Conservation (phyloP, 306 rosid genomes). For the Clitoria ternatea region DNA sequence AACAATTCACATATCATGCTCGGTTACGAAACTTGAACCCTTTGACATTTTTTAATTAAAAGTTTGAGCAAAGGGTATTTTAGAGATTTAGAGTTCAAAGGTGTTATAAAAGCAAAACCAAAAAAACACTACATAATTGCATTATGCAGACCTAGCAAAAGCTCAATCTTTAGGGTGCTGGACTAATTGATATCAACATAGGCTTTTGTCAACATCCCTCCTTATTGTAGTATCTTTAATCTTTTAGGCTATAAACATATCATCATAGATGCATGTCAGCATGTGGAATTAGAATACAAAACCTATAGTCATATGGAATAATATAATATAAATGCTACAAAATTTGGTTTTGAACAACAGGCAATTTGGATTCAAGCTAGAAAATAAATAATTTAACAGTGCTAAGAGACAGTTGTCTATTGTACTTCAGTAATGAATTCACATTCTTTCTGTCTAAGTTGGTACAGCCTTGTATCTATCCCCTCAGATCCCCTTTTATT, state of each 20-base stretch:
- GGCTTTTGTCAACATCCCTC: conserved; percentile 3
- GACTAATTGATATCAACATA: conserved; percentile 11
- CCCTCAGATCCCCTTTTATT: neutral
- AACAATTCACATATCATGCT: too few species aligned
- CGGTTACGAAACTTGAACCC: too few species aligned
- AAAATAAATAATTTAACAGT: neutral
- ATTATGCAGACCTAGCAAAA: neutral
- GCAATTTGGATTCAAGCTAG: neutral
- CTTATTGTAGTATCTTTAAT: neutral
- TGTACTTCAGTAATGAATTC: neutral
- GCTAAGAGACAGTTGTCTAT: neutral
- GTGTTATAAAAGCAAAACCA: neutral
- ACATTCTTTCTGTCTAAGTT: conserved; percentile 12
- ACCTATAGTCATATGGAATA: conserved; percentile 15
- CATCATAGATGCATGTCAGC: conserved; percentile 14
- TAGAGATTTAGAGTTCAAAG: neutral
- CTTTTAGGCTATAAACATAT: neutral
- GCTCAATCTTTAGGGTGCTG: conserved; percentile 21
- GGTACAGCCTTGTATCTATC: neutral
- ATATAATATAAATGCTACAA: neutral
- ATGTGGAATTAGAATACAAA: conserved; percentile 12
- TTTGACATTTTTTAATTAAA: neutral
- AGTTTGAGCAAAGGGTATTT: neutral
- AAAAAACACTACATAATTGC: neutral
- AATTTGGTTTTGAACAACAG: neutral